Evolutionary conservation across 305 asterid genomes (phyloP), one percentile per base, ranked within the genome.

Genomic region (Solanum hybrid): DNA sequence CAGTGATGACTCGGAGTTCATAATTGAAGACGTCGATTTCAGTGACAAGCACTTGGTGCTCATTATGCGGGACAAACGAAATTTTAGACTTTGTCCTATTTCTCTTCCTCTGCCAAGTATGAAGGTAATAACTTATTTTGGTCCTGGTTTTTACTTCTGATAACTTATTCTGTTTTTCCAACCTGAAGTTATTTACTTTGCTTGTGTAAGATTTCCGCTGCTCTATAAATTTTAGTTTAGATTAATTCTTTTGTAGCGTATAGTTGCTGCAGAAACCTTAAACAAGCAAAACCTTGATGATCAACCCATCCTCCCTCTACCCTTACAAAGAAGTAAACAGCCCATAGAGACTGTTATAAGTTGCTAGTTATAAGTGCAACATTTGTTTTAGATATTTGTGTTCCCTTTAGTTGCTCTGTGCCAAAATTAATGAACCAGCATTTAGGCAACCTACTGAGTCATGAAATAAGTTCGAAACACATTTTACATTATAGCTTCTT

Each of bases 11-110:
- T 92, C 90, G 75, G 94, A 92, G 89, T 88, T 96, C 92, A 91
- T 93, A 73, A 92, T 97, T 89, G 97, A 96, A 92, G 99, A 97
- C 65, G 95, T 96, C 89, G 99, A 97, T 93, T 96, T 97, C 91
- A 88, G 98, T 91, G 90, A 95, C 91, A 94, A 98, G 6, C 97
- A 96, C 89, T 75, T 97, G 93, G 95, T 94, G 82, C 96, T 97
- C 90, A 91, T 92, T 83, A 41, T 93, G 83, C 93, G 95, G 92
- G 93, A 93, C 65, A 95, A 94, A 82, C 88, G 89, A 38, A 95
- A 92, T 90, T 94, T 92, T 92, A 92, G 90, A 79, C 95, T 97
- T 27, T 93, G 94, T 93, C 94, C 98, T 78, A 93, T 97, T 93
- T 90, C 94, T 87, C 92, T 97, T 73, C 99, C 99, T 92, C 90